Conservation (phyloP, 805 yeast genomes). For the Cyberlindnera japonica region DNA sequence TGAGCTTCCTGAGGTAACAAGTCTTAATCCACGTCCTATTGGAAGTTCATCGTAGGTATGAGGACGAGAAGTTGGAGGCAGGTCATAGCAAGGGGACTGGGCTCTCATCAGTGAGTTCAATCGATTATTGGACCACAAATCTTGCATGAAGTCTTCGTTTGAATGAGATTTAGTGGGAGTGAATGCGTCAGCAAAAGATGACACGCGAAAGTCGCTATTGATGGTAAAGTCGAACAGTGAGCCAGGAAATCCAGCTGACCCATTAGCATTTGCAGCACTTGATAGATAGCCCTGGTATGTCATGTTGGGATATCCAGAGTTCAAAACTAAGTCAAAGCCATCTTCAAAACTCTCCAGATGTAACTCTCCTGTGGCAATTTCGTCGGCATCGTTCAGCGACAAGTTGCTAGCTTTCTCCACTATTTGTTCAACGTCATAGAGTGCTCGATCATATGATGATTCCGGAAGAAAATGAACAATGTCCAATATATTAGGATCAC, state of each 20-base stretch:
- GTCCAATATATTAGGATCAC: too few relatives aligned
- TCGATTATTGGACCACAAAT: not conserved
- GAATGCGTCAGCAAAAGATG: not conserved
- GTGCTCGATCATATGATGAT: too few relatives aligned
- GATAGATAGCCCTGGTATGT: not conserved
- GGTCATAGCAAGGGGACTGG: not conserved
- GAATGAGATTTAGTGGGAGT: not conserved
- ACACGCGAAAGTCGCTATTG: not conserved
- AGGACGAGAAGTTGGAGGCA: not conserved
- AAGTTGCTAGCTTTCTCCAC: too few relatives aligned
- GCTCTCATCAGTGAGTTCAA: not conserved
- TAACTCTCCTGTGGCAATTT: not conserved
- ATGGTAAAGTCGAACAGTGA: not conserved
- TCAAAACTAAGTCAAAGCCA: not conserved
- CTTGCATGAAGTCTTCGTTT: not conserved
- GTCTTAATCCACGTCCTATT: constrained; percentile 11
- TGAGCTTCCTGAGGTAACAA: constrained; percentile 16
- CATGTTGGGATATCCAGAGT: not conserved
- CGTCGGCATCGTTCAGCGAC: too few relatives aligned
- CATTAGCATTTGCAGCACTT: not conserved
- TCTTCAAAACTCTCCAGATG: not conserved
- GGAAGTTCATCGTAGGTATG: constrained; percentile 3
- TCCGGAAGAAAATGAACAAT: too few relatives aligned
- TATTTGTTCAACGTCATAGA: too few relatives aligned
- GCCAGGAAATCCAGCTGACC: not conserved